Evolutionary conservation across 805 yeast species (phyloP), one percentile per base, ranked within the genome.

Genomic region (Teunomyces cretensis): DNA sequence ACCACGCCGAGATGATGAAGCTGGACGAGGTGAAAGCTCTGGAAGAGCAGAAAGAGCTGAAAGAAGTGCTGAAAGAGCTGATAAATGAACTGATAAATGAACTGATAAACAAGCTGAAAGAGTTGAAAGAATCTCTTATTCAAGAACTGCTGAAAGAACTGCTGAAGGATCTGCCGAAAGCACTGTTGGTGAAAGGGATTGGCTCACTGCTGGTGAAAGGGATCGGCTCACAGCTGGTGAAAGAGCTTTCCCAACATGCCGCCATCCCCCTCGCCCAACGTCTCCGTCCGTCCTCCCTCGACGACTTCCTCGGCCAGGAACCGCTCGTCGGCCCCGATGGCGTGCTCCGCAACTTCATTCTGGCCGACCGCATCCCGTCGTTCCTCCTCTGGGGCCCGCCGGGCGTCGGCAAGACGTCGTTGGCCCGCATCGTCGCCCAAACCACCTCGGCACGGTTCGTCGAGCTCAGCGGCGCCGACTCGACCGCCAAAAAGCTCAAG

Each of bases 351-450:
- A 68, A 65, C 43, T 56, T 68, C n/a, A 58, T 69, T 2, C 49
- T 56, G 16, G 54, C 74, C 0, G 64, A 60, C 33, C 60, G 58
- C 13, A 61, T 72, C 1, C 74, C 76, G 0, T 70, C 76, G 0
- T 70, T 72, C 41, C 56, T 72, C 2, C 55, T 72, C 9, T 72
- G 76, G 76, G 77, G 77, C 2, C 61, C 58, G 2, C 77, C 77
- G 0, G 77, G 77, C 0, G 72, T 70, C 8, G 77, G 77, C 0
- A 72, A 72, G 46, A 72, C 77, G 1, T 60, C 75, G 0, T 52
- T 72, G 38, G 75, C 75, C 1, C 52, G 77, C 17, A 69, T 72
- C 6, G 58, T 72, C 6, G 70, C 74, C 6, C 48, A 55, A 24
- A 52, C 61, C 2, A 56, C 71, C 3, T 56, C 58, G 36, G 55